These are phyloP conservation scores for Pythium dissimile DNA, from an alignment of 352 stramenopile genomes.

Conservation along the genomic window DNA sequence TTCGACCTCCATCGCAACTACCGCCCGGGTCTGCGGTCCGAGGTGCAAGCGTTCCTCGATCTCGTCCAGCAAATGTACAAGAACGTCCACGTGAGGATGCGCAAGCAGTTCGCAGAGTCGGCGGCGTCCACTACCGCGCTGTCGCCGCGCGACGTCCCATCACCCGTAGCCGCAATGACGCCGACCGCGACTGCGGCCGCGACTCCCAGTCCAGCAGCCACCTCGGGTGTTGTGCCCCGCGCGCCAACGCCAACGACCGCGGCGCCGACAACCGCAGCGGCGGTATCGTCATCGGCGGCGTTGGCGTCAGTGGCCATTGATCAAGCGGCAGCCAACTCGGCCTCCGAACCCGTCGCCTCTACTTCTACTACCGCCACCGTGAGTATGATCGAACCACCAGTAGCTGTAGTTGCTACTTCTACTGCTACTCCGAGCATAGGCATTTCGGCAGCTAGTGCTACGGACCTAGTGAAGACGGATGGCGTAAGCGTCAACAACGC, in stretches of 20 bases:
- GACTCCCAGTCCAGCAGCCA: slow-evolving; percentile 2
- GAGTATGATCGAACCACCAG: too few relatives aligned
- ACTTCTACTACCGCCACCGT: background rate
- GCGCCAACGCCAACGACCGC: background rate
- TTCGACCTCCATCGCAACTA: slow-evolving; percentile 98
- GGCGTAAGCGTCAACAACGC: too few relatives aligned
- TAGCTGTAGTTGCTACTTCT: too few relatives aligned
- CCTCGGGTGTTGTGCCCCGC: background rate
- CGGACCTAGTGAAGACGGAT: too few relatives aligned
- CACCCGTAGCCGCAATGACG: background rate
- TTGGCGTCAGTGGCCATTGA: background rate
- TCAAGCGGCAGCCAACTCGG: background rate
- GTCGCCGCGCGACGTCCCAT: slow-evolving; percentile 2
- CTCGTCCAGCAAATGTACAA: slow-evolving; percentile 91
- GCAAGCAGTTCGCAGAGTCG: slow-evolving; percentile 79
- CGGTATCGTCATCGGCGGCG: background rate
- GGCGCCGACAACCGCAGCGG: background rate
- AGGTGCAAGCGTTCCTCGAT: slow-evolving; percentile 89
- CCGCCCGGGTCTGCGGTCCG: slow-evolving; percentile 79
- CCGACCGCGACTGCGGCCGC: slow-evolving; percentile 1
- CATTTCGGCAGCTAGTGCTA: too few relatives aligned
- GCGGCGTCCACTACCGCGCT: slow-evolving; percentile 6
- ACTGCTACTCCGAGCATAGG: too few relatives aligned
- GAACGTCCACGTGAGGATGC: slow-evolving; percentile 77
- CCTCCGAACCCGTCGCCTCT: background rate